A percentile compares a stretch with the other conserved stretches of the same genome.
Evolutionary conservation across 371 early-diverging fungal species (phyloP).

Genomic region (Apophysomyces variabilis): DNA sequence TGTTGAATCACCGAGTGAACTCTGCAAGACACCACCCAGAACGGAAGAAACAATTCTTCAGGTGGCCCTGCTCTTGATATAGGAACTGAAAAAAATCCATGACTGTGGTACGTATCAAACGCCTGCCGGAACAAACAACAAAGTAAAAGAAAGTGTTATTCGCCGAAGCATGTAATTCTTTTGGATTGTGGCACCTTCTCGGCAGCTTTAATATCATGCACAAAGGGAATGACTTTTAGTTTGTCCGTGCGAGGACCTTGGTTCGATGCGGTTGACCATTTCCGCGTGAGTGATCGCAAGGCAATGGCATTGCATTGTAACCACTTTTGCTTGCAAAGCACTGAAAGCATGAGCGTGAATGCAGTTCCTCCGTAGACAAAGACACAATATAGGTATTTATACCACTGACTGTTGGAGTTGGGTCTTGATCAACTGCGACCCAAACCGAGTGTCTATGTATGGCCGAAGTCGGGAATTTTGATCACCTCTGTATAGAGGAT

Average conservation of each 20-base stretch:
- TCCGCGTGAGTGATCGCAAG: neutral
- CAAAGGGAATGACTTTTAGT: slow-evolving; percentile 58
- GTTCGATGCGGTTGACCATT: neutral
- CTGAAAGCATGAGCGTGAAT: no score
- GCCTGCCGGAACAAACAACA: slow-evolving; percentile 30
- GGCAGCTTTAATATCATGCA: slow-evolving; percentile 59
- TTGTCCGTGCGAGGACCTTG: slow-evolving; percentile 55
- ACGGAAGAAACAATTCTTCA: slow-evolving; percentile 60
- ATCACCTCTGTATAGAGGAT: no score
- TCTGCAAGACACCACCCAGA: slow-evolving; percentile 62
- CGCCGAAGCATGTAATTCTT: no score
- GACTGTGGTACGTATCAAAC: slow-evolving; percentile 60
- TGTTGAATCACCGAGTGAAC: slow-evolving; percentile 55
- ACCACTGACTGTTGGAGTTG: no score
- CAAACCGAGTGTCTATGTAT: no score
- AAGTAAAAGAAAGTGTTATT: no score
- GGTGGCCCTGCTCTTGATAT: slow-evolving; percentile 47
- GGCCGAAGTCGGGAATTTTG: no score
- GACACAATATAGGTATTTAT: no score
- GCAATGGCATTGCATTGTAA: no score
- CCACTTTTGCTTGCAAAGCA: no score
- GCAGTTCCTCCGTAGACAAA: no score
- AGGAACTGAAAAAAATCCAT: slow-evolving; percentile 63
- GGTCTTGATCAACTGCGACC: no score
- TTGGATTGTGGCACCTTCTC: slow-evolving; percentile 41